Base-by-base conservation (phyloP, 768 basidiomycete species). In the Vararia minispora region DNA sequence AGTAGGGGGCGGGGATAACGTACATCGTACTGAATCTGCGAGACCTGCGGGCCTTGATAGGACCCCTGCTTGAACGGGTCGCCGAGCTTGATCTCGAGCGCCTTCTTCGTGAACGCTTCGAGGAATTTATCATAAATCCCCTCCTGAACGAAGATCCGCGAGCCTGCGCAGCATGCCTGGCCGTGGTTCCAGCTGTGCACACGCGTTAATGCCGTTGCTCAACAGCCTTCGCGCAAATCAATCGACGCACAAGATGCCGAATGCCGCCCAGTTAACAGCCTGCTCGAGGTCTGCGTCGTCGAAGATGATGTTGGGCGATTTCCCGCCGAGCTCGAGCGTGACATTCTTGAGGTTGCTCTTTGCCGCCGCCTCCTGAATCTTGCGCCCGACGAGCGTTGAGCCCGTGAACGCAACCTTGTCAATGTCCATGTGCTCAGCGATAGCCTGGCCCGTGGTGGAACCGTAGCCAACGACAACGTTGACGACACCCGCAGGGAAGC, bases 91-190 rank as follows among this genome's bases (percentile, higher is more conserved):
- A 82, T 59, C 0, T 52, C 33, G 53, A 62, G 58, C 34, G 78
- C 64, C 55, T 71, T 66, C 20, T 59, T 69, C 1, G 70, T 69
- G 58, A 87, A 78, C 22, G 56, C 57, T 35, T 58, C 50, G 37
- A 89, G 50, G 65, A 90, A 89, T 45, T 74, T 56, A 57, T 90
- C 86, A 60, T 90, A 89, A 48, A 90, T 74, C 3, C 64, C 61
- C 42, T 71, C 76, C 52, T 90, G 87, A 4, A 91, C 83, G 52
- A 70, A 88, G 51, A 90, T 76, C 44, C 89, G 74, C 16, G 85
- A 81, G 8, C 86, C 82, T 9, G 85, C 85, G 47, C 73, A 74
- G 61, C 88, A 90, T 12, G 69, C 65, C 58, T 90, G 87, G 17
- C 88, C 86, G 35, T 73, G 71, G 50, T 83, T 84, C 60, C 61